These are phyloP conservation scores for Sporothrix inflata DNA, from an alignment of 2,329 filamentous ascomycete genomes.

Conservation along the genomic window DNA sequence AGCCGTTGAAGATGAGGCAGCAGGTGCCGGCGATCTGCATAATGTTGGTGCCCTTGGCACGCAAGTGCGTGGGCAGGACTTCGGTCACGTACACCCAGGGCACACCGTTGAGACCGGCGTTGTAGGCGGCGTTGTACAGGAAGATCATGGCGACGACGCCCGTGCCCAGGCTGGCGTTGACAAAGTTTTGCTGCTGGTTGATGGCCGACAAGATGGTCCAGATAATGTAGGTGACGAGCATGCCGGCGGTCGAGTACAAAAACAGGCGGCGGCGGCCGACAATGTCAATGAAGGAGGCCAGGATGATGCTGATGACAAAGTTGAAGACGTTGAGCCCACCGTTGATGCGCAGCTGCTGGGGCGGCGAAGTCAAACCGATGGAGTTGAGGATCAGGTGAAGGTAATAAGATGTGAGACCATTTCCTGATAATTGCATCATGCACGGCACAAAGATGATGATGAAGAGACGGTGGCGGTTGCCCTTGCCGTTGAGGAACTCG, in stretches of 20 bases:
- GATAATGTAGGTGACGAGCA: slow-evolving; percentile 28
- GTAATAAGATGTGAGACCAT: slow-evolving; percentile 27
- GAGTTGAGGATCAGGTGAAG: slow-evolving; percentile 22
- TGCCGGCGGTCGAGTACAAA: slow-evolving; percentile 38
- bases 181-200: slow-evolving; percentile 54
- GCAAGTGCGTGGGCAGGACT: slow-evolving; percentile 47
- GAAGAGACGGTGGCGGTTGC: slow-evolving; percentile 28
- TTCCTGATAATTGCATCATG: slow-evolving; percentile 26
- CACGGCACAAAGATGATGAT: slow-evolving; percentile 26
- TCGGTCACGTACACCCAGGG: slow-evolving; percentile 50
- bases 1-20: slow-evolving; percentile 45
- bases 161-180: background rate
- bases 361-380: slow-evolving; percentile 40
- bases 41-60: slow-evolving; percentile 41
- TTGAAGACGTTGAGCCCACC: slow-evolving; percentile 38
- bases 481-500: slow-evolving; percentile 41
- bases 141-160: slow-evolving; percentile 43
- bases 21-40: slow-evolving; percentile 36
- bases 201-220: slow-evolving; percentile 38
- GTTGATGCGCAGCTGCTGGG: slow-evolving; percentile 48
- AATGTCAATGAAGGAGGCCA: slow-evolving; percentile 38
- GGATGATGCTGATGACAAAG: slow-evolving; percentile 21
- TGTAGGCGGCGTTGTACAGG: slow-evolving; percentile 44
- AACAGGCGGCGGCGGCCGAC: slow-evolving; percentile 42
- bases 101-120: slow-evolving; percentile 44